Percentiles rank a stretch among this genome's conserved stretches.
These are phyloP conservation scores for Pulveroboletus sp. DNA, from an alignment of 768 basidiomycete species.

Conservation along the genomic window DNA sequence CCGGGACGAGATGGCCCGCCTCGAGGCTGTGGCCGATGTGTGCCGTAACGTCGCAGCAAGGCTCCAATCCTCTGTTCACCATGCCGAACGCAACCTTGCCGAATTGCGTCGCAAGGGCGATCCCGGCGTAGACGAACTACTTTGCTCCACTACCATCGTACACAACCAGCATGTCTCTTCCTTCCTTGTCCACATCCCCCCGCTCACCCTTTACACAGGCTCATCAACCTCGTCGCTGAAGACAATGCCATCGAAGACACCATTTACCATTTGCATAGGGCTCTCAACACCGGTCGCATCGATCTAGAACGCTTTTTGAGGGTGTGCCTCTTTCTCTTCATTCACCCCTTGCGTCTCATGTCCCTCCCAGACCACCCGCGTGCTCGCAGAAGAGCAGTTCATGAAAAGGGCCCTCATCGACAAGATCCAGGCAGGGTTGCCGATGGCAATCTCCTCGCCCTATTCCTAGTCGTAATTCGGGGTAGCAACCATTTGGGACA, in stretches of 20 bases:
- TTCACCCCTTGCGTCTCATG: conserved; percentile 14
- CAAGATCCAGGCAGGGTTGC: conserved; percentile 71
- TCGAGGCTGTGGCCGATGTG: conserved; percentile 91
- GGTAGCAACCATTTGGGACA: conserved; percentile 23
- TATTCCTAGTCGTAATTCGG: conserved; percentile 41
- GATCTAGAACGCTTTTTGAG: conserved; percentile 94
- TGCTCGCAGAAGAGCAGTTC: conserved; percentile 93
- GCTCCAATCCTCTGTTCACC: conserved; percentile 57
- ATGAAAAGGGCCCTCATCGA: conserved; percentile 94
- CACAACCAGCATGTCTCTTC: conserved; percentile 76
- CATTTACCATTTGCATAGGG: conserved; percentile 93
- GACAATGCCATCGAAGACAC: conserved; percentile 99
- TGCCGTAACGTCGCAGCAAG: conserved; percentile 77
- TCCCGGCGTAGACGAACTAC: conserved; percentile 93
- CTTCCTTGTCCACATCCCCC: background rate
- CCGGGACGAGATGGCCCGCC: conserved; percentile 91
- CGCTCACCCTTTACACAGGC: conserved; percentile 46
- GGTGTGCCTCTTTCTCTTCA: conserved; percentile 45
- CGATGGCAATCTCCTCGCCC: conserved; percentile 44
- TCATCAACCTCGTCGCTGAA: conserved; percentile 97
- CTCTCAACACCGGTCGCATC: conserved; percentile 85
- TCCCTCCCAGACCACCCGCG: conserved; percentile 64
- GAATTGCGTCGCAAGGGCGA: conserved; percentile 84
- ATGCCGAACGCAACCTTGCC: conserved; percentile 69
- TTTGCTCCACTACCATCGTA: conserved; percentile 94